Evolutionary conservation across 192 early-diverging fungal genomes (phyloP).

Genomic region (Chytriomyces hyalinus): DNA sequence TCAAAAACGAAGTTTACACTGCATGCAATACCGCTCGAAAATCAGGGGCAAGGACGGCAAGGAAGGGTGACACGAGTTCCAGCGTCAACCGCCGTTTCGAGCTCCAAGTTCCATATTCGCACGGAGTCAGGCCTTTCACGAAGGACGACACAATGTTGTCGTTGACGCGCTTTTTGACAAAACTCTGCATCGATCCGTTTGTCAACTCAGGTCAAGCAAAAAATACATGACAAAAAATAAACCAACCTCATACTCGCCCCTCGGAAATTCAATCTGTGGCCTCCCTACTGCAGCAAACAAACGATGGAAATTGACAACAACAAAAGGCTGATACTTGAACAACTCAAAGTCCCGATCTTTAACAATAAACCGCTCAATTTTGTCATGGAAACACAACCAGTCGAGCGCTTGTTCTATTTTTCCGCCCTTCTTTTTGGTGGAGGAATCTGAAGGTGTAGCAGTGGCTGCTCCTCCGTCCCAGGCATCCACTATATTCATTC

Average conservation of each 20-base stretch:
- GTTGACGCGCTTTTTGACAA: constrained; percentile 54
- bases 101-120: constrained; percentile 56
- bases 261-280: constrained; percentile 72
- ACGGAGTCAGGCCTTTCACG: constrained; percentile 52
- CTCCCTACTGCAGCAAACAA: constrained; percentile 74
- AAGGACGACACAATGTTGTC: constrained; percentile 56
- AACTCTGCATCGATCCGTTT: neutral
- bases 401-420: constrained; percentile 72
- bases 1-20: neutral
- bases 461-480: constrained; percentile 44
- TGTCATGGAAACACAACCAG: constrained; percentile 86
- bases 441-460: no score
- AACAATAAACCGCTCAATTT: constrained; percentile 57
- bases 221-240: neutral
- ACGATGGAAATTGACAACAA: constrained; percentile 75
- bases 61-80: constrained; percentile 70
- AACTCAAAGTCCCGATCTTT: constrained; percentile 61
- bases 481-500: constrained; percentile 78
- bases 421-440: neutral
- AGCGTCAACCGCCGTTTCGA: constrained; percentile 47
- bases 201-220: constrained; percentile 10
- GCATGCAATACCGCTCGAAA: constrained; percentile 63
- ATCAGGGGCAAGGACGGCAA: constrained; percentile 80
- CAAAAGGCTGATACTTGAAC: constrained; percentile 70
- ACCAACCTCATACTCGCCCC: constrained; percentile 73